Percentiles rank a stretch among this genome's conserved stretches.
These are phyloP conservation scores for Aspergillus japonicus DNA, from an alignment of 2,329 filamentous ascomycete genomes.

Conservation along the genomic window DNA sequence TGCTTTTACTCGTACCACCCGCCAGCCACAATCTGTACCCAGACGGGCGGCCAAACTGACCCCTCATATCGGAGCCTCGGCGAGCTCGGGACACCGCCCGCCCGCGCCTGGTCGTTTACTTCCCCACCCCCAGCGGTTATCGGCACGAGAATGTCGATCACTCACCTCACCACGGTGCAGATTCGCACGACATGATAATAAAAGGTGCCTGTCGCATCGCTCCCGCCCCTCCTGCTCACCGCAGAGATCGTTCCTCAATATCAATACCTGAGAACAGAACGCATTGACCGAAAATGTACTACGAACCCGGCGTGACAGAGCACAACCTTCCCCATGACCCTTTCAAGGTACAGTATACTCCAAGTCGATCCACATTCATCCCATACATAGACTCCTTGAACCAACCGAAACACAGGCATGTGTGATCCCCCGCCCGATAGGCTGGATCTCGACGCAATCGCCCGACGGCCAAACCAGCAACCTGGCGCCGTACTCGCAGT, in stretches of 20 bases:
- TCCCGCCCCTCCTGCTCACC: background rate
- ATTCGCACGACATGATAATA: background rate
- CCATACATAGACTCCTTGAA: slow-evolving; percentile 10
- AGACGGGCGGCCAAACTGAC: background rate
- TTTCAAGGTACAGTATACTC: slow-evolving; percentile 48
- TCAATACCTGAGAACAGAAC: background rate
- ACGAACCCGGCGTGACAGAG: slow-evolving; percentile 53
- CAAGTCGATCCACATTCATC: too few species aligned
- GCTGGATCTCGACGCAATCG: slow-evolving; percentile 62
- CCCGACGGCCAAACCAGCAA: slow-evolving; percentile 48
- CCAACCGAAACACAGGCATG: slow-evolving; percentile 42
- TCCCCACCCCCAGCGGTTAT: background rate
- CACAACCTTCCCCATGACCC: slow-evolving; percentile 55
- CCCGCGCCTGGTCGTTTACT: background rate
- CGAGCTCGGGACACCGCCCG: background rate
- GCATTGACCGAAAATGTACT: slow-evolving; percentile 45
- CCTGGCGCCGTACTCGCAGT: slow-evolving; percentile 61
- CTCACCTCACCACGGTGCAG: too few species aligned
- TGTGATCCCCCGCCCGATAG: slow-evolving; percentile 61
- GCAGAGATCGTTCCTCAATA: background rate
- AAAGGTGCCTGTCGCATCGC: background rate
- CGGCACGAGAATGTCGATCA: background rate
- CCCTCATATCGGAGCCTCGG: background rate
- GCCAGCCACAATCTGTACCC: background rate
- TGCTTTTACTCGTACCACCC: background rate